Base-by-base conservation (phyloP, 805 yeast genomes). In the Saccharomyces eubayanus region DNA sequence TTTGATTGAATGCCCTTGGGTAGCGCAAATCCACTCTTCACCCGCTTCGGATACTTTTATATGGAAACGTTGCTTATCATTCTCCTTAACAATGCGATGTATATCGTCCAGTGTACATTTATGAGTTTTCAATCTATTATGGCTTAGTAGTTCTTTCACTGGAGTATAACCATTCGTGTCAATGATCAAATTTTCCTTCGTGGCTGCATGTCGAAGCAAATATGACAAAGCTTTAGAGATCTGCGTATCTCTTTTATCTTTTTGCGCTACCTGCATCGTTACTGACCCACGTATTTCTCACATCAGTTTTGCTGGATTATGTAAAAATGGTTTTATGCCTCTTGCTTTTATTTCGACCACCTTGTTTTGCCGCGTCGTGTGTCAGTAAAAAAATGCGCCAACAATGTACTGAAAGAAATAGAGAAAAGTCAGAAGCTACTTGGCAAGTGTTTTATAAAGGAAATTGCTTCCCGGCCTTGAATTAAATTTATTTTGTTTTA, bases 201-300 rank as follows among this genome's bases (percentile, higher is more conserved):
- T 64, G 0, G 98, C 98, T 3, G 87, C 89, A 64, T 92, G 99
- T n/a, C 99, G 75, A 1, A 92, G 77, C 1, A 94, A 72, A 60
- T 85, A 84, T 5, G 96, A 79, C 30, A 94, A 72, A 0, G 87
- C 74, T 59, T 87, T 87, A 6, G 97, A 89, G 16, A 90, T 82
- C 41, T 69, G 72, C 6, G 76, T 63, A 54, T 79, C 82, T 62
- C 87, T 67, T 46, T 71, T 72, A 11, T 62, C 87, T 67, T 46
- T 71, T 70, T 11, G 59, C 58, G 6, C 59, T 45, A 16, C 48
- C 2, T 41, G 29, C 5, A 11, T 6, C 31, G n/a, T 21, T 36
- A 5, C 6, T 28, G 27, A 9, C 11, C 21, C 56, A 47, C 21
- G 21, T 16, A 10, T 36, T 5, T 14, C 6, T 16, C 5, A 36